Base-by-base conservation (phyloP, 2,329 filamentous ascomycete genomes). In the Dothiorella sarmentorum region DNA sequence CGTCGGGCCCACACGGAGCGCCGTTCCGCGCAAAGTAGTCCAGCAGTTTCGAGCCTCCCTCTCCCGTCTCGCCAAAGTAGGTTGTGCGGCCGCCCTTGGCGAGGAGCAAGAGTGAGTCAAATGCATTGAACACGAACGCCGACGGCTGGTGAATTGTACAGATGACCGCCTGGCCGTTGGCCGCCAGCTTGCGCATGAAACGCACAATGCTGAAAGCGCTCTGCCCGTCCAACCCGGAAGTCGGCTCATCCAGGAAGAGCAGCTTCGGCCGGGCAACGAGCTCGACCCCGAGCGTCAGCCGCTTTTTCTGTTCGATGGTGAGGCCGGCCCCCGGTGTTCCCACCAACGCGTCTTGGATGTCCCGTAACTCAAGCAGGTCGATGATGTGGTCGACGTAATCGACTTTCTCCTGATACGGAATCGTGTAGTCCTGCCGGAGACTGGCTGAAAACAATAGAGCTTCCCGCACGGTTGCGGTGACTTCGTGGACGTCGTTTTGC, bases 231-330 rank as follows among this genome's bases (percentile, higher is more conserved):
- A 52, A 20, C 2, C 31, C 47, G 4, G 59, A 96, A 3, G 92
- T 97, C 13, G 92, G 92, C 74, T 97, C 92, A 67, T 97, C 93
- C 38, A 97, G 85, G 77, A 97, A 97, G 60, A 96, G 80, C 56
- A 97, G 80, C 38, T 90, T 86, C 7, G 93, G 93, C 77, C 94
- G 96, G 5, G 93, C 93, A 42, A 91, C 92, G 20, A 97, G 82
- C 71, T 97, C 93, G 17, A 97, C 92, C 74, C 91, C 93, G 63
- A 97, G 96, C 0, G 92, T 97, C 6, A 97, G 81, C 67, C 91
- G 88, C 71, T 87, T 87, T 18, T 84, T 78, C 69, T 87, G 84
- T 68, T 86, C 84, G 20, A 89, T 85, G 10, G 85, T 85, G 11
- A 89, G 75, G 10, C 81, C 84, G 56, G 79, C 80, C 0, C 85